Conservation (phyloP, 805 yeast genomes). For the Metschnikowia picachoensis region DNA sequence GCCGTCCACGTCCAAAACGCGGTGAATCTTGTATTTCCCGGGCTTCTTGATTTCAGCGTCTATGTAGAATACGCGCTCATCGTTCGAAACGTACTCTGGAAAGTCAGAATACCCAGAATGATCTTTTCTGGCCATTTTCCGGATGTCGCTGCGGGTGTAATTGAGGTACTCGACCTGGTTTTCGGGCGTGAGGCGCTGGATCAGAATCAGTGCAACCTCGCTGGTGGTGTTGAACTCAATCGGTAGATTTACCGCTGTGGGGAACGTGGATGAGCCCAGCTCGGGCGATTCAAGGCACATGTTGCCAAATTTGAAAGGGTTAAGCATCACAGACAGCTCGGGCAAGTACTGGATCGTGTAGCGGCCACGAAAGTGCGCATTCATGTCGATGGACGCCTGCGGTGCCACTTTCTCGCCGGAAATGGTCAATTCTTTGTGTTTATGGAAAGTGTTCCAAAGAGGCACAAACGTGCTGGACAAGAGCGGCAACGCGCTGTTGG, state of each 20-base stretch:
- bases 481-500: constrained; percentile 49
- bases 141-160: constrained; percentile 56
- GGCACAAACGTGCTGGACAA: constrained; percentile 32
- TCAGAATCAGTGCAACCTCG: constrained; percentile 62
- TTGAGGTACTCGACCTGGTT: constrained; percentile 45
- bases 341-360: constrained; percentile 86
- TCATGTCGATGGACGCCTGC: constrained; percentile 39
- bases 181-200: constrained; percentile 57
- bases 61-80: constrained; percentile 48
- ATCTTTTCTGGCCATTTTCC: constrained; percentile 30
- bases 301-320: constrained; percentile 60
- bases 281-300: constrained; percentile 53
- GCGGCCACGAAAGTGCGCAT: constrained; percentile 75
- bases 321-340: constrained; percentile 80
- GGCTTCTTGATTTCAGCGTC: constrained; percentile 63
- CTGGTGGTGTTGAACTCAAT: constrained; percentile 76
- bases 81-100: constrained; percentile 25
- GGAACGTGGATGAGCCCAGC: constrained; percentile 18
- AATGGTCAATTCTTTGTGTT: constrained; percentile 47
- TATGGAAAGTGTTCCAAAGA: constrained; percentile 40
- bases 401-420: constrained; percentile 45
- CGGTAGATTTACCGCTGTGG: constrained; percentile 49
- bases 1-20: constrained; percentile 63
- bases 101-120: constrained; percentile 27
- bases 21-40: constrained; percentile 71